Percentiles rank a stretch among this genome's conserved stretches.
Conservation (phyloP, 768 basidiomycete genomes). For the Chlorophyllum brunneum region DNA sequence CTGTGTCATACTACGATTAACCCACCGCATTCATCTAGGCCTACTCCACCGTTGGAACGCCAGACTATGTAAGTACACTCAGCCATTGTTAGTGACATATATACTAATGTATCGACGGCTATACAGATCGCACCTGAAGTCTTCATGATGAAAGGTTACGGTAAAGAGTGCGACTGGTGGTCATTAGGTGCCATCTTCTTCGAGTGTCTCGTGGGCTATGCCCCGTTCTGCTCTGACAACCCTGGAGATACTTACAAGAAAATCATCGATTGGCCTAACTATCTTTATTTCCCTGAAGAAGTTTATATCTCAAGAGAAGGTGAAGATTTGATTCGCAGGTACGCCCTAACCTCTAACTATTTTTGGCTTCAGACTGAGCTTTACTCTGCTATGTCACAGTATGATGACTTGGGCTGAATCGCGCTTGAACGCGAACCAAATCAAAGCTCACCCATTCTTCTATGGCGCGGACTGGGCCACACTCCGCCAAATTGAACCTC, state of each 20-base stretch:
- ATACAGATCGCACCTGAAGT: constrained; percentile 93
- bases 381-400: constrained; percentile 31
- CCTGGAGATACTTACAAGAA: constrained; percentile 98
- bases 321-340: constrained; percentile 87
- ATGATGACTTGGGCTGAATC: constrained; percentile 83
- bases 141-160: constrained; percentile 95
- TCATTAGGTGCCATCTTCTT: constrained; percentile 98
- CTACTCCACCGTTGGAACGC: constrained; percentile 83
- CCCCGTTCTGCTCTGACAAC: constrained; percentile 96
- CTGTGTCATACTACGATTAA: background rate
- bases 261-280: constrained; percentile 93
- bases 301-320: constrained; percentile 91
- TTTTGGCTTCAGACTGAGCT: background rate
- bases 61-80: constrained; percentile 43
- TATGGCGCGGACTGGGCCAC: constrained; percentile 92
- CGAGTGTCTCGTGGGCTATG: constrained; percentile 96
- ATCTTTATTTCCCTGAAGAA: constrained; percentile 92
- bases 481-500: constrained; percentile 90
- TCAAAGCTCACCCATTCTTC: constrained; percentile 93
- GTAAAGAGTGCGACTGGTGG: constrained; percentile 99
- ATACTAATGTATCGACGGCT: constrained; percentile 26
- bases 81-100: background rate
- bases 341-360: constrained; percentile 18
- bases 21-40: constrained; percentile 48
- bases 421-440: constrained; percentile 76